Evolutionary conservation across 768 basidiomycete genomes (phyloP).

Genomic region (Terana coerulea): DNA sequence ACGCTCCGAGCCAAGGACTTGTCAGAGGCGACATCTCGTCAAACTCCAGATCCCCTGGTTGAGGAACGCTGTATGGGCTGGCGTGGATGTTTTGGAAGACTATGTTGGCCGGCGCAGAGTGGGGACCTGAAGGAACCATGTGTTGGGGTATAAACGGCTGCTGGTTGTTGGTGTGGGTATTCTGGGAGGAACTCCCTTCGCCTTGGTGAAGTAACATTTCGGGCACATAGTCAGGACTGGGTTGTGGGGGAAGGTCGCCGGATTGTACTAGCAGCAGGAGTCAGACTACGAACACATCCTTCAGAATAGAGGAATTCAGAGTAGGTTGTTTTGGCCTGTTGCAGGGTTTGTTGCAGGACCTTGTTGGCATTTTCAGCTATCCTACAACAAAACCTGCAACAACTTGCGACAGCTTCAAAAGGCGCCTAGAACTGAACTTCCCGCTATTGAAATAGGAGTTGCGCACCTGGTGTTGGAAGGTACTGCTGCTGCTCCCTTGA

Average conservation of each 20-base stretch:
- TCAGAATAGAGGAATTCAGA: too few species aligned
- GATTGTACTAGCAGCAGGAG: too few species aligned
- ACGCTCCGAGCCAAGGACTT: slow-evolving; percentile 75
- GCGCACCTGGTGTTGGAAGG: slow-evolving; percentile 67
- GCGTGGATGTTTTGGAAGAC: slow-evolving; percentile 51
- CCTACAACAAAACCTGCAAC: too few species aligned
- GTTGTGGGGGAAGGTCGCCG: slow-evolving; percentile 65
- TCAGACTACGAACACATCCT: too few species aligned
- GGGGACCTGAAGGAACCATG: slow-evolving; percentile 27
- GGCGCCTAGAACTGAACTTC: too few species aligned
- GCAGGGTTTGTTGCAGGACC: too few species aligned
- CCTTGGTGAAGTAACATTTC: slow-evolving; percentile 49
- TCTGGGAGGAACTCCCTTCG: neutral
- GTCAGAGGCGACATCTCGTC: slow-evolving; percentile 73
- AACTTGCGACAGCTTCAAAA: too few species aligned
- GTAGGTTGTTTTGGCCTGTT: too few species aligned
- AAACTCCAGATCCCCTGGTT: slow-evolving; percentile 55
- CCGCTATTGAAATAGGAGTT: slow-evolving; percentile 3
- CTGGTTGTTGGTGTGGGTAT: slow-evolving; percentile 4
- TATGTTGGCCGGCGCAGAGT: slow-evolving; percentile 71
- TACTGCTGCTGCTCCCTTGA: slow-evolving; percentile 28
- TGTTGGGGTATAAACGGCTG: slow-evolving; percentile 22
- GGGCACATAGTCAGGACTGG: slow-evolving; percentile 54
- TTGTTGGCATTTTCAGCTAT: too few species aligned
- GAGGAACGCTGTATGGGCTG: slow-evolving; percentile 34